Percentiles rank a stretch among this genome's conserved stretches.
Evolutionary conservation across 495 filamentous ascomycete genomes (phyloP).

Genomic region (Neurospora africana): DNA sequence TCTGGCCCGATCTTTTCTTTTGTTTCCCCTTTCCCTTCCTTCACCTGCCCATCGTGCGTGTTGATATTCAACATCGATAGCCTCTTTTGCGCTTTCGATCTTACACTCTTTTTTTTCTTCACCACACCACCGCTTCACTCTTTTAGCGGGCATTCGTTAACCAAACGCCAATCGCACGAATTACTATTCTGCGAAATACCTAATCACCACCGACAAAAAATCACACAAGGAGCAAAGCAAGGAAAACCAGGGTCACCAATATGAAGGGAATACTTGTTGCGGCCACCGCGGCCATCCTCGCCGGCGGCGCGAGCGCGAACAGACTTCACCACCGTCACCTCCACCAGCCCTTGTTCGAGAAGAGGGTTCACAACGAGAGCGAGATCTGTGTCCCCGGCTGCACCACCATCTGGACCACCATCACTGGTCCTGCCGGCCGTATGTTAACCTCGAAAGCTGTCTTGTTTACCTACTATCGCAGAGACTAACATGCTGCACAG

Average conservation of each 20-base stretch:
- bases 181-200: background rate
- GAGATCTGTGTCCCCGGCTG: slow-evolving; percentile 49
- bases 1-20: slow-evolving; percentile 8
- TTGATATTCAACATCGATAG: slow-evolving; percentile 42
- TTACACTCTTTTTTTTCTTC: slow-evolving; percentile 31
- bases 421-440: slow-evolving; percentile 50
- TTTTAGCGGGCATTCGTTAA: slow-evolving; percentile 87
- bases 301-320: slow-evolving; percentile 48
- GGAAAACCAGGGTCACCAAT: slow-evolving; percentile 7
- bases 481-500: slow-evolving; percentile 3
- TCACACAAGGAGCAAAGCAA: background rate
- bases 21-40: slow-evolving; percentile 29
- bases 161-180: slow-evolving; percentile 8
- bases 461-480: background rate
- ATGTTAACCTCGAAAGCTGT: slow-evolving; percentile 19
- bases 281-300: slow-evolving; percentile 51
- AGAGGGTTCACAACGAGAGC: slow-evolving; percentile 29
- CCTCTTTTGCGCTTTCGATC: slow-evolving; percentile 40
- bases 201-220: slow-evolving; percentile 14
- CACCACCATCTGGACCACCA: slow-evolving; percentile 52
- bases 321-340: slow-evolving; percentile 48
- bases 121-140: slow-evolving; percentile 83
- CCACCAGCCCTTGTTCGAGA: slow-evolving; percentile 50
- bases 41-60: slow-evolving; percentile 34
- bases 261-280: slow-evolving; percentile 62